Conservation (phyloP, 495 filamentous ascomycete species). For the Physcia stellaris region DNA sequence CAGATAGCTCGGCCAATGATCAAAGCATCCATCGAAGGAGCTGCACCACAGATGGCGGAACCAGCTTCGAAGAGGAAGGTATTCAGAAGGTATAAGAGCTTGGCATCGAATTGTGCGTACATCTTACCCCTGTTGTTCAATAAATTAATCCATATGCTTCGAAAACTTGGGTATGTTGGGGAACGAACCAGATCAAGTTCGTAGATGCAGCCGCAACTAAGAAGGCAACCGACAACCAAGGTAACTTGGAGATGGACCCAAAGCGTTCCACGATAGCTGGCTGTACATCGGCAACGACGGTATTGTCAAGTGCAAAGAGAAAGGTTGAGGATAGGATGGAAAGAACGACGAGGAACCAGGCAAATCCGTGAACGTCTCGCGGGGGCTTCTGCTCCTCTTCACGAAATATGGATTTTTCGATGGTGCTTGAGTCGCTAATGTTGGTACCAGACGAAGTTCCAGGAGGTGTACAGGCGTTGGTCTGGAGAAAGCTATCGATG, state of each 20-base stretch:
- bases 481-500: too few relatives aligned
- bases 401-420: too few relatives aligned
- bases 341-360: conserved; percentile 22
- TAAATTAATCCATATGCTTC: neutral
- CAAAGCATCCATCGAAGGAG: conserved; percentile 35
- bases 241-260: conserved; percentile 35
- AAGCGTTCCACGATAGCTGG: conserved; percentile 36
- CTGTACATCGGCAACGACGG: conserved; percentile 48
- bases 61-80: conserved; percentile 38
- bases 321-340: conserved; percentile 35
- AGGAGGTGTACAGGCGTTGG: too few relatives aligned
- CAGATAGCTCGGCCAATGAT: conserved; percentile 39
- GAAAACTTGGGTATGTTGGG: too few relatives aligned
- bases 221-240: conserved; percentile 45
- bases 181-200: conserved; percentile 28
- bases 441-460: too few relatives aligned
- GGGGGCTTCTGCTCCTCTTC: too few relatives aligned
- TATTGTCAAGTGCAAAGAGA: conserved; percentile 45
- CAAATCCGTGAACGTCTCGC: too few relatives aligned
- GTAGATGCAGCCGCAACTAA: conserved; percentile 33
- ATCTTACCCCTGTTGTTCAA: conserved; percentile 22
- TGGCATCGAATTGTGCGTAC: conserved; percentile 38
- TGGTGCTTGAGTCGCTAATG: too few relatives aligned
- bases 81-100: conserved; percentile 37
- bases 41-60: conserved; percentile 40